Evolutionary conservation across 257 asterid species (phyloP), one percentile per base, ranked within the genome.

Genomic region (Lithospermum erythrorhizon): DNA sequence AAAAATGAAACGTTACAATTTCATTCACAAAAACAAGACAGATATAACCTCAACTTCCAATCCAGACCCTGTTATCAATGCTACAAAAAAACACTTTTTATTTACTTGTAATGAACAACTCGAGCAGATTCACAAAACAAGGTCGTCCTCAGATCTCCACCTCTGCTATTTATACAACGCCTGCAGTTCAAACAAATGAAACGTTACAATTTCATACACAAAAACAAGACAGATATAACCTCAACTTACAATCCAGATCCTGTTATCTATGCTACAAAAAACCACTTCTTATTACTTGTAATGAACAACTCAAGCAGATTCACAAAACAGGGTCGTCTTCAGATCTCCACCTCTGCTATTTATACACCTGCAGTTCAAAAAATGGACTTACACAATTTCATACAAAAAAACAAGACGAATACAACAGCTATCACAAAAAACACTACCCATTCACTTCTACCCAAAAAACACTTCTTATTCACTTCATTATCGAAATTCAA

Each of bases 21-120:
- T 53, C 65, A 35, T 21, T 14, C 1, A 57, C 21, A 55, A 22
- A 61, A 37, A 54, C 41, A 56, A 35, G 32, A 2, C 32, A 3
- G 6, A 27, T 27, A 27, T 13, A 35, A 35, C 45, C 7, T 35
- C 14, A 35, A 35, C 45, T 35, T 35, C 45, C 45, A 35, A 35
- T 4, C 45, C 45, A 35, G 7, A 35, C 45, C 11, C 9, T 35
- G 1, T 1, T 35, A 35, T 32, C 45, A 6, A 1, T 27, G 32
- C 32, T 27, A 27, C 32, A 0, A 6, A 3, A 27, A 27, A 27
- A 3, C 32, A 27, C 32, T 27, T 27, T 7, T 27, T 5, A 27
- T 27, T 27, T 7, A 27, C 32, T 27, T 87, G 21, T 76, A 81
- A 67, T 71, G 55, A 19, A n/a, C 68, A 61, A 25, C 53, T 32